Evolutionary conservation across 805 yeast genomes (phyloP), one percentile per base, ranked within the genome.

Genomic region (Candida takata): DNA sequence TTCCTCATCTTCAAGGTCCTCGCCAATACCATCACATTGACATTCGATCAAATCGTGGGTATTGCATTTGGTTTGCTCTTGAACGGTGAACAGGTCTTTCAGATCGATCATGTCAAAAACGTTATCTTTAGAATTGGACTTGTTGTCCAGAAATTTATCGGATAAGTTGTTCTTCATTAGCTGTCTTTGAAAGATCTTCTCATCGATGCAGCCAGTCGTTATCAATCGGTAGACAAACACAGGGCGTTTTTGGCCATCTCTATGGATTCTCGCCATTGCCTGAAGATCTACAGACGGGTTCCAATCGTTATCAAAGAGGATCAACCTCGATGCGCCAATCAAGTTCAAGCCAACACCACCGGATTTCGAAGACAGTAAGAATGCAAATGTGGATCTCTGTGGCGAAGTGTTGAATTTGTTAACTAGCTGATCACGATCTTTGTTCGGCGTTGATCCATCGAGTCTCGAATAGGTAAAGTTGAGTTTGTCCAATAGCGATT

Each of bases 301-400:
- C 98, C 98, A 92, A 52, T 92, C 97, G 44, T 92, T 85, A 54
- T 92, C 98, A 52, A 84, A 82, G 16, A 92, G 61, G 5, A 92
- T 69, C 27, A 92, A 61, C 19, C 97, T 62, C 3, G 95, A 84
- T 0, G 95, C 98, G 0, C 97, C 98, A 24, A 84, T 72, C 24
- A 92, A 63, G 51, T 92, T 92, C 28, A 92, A 64, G 0, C 98
- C 98, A 41, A 83, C 79, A 0, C 98, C 98, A 4, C 98, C 98
- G 4, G 95, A 79, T 55, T 87, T 85, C 0, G 96, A 82, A 4
- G 95, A 84, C 10, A 92, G 58, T 10, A 92, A 59, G 46, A 92
- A 86, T 0, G 79, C 80, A 51, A 82, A 24, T 57, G 51, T 4
- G 65, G 41, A 24, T 55, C 55, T 8, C 48, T 46, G 3, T 65